A percentile compares a stretch with the other conserved stretches of the same genome.
Conservation (phyloP, 192 early-diverging fungal genomes). For the Coemansia sp. region DNA sequence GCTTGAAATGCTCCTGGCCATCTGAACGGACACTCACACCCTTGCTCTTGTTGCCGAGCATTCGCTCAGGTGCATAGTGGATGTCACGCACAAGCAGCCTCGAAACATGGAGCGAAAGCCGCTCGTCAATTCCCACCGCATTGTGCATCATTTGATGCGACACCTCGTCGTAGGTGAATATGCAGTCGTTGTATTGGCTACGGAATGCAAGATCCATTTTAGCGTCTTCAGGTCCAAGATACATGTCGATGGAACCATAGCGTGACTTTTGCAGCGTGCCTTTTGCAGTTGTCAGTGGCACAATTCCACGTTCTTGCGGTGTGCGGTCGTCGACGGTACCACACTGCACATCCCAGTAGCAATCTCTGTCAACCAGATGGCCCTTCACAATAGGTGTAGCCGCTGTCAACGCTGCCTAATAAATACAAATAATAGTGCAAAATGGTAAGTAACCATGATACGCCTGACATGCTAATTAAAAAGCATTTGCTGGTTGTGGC, state of each 20-base stretch:
- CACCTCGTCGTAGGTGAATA: slow-evolving; percentile 73
- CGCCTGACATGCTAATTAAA: background rate
- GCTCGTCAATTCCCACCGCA: slow-evolving; percentile 75
- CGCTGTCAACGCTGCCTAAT: slow-evolving; percentile 79
- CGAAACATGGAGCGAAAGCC: slow-evolving; percentile 86
- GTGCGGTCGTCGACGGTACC: slow-evolving; percentile 91
- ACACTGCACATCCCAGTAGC: slow-evolving; percentile 96
- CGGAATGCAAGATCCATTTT: slow-evolving; percentile 61
- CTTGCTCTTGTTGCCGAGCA: slow-evolving; percentile 58
- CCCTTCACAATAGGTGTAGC: slow-evolving; percentile 91
- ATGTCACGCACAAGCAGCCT: slow-evolving; percentile 97
- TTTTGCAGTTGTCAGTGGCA: slow-evolving; percentile 71
- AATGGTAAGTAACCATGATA: background rate
- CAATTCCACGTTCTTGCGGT: slow-evolving; percentile 78
- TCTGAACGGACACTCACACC: slow-evolving; percentile 20
- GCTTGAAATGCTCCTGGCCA: slow-evolving; percentile 96
- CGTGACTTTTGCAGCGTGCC: slow-evolving; percentile 90
- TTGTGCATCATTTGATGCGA: slow-evolving; percentile 71
- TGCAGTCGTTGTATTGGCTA: slow-evolving; percentile 87
- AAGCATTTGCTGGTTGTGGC: background rate
- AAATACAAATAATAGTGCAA: background rate
- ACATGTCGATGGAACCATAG: slow-evolving; percentile 90
- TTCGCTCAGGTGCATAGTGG: slow-evolving; percentile 82
- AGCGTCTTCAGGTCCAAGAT: slow-evolving; percentile 61
- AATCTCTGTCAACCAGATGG: slow-evolving; percentile 91